These are phyloP conservation scores for Lolium perenne DNA, from an alignment of 176 grass and related monocot genomes.

Conservation along the genomic window DNA sequence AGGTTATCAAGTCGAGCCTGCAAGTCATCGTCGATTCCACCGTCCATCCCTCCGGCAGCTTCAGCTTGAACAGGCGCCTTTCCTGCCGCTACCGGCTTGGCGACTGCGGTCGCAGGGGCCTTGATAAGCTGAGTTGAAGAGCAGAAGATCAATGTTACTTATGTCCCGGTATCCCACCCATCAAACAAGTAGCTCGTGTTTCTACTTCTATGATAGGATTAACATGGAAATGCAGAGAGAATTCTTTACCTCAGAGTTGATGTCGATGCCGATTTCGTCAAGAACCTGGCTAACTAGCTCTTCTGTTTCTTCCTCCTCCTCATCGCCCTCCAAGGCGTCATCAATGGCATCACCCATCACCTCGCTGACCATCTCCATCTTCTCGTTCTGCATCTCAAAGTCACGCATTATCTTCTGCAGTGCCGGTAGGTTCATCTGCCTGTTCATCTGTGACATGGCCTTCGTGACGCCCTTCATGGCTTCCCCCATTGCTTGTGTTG, in stretches of 20 bases:
- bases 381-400: constrained; percentile 82
- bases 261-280: constrained; percentile 78
- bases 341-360: constrained; percentile 79
- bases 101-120: constrained; percentile 55
- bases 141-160: background rate
- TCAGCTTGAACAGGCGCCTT: constrained; percentile 72
- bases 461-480: constrained; percentile 89
- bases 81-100: constrained; percentile 42
- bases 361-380: constrained; percentile 76
- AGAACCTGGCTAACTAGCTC: constrained; percentile 83
- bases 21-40: constrained; percentile 70
- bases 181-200: background rate
- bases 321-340: constrained; percentile 74
- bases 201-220: background rate
- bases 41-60: constrained; percentile 49
- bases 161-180: too few relatives aligned
- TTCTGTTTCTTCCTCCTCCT: constrained; percentile 88
- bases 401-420: constrained; percentile 76
- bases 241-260: constrained; percentile 69
- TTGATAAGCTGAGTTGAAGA: constrained; percentile 56
- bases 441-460: constrained; percentile 81
- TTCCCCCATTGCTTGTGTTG: constrained; percentile 89
- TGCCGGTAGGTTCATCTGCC: constrained; percentile 73
- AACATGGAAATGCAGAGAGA: background rate
- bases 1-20: constrained; percentile 77